Evolutionary conservation across 2,329 filamentous ascomycete genomes (phyloP).

Genomic region (Xylaria sp.): DNA sequence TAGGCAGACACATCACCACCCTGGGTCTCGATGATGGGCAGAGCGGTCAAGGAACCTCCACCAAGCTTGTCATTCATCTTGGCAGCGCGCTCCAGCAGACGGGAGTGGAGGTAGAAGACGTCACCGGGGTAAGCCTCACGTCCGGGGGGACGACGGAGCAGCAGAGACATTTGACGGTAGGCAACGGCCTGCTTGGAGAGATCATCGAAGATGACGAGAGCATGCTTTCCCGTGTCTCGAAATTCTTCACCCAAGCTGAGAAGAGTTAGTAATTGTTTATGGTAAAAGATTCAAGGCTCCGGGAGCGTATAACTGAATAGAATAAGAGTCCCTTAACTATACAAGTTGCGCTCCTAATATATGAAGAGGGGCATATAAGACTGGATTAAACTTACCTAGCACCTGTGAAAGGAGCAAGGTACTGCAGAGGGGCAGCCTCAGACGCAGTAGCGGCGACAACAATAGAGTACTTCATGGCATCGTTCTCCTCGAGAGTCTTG

Average conservation of each 20-base stretch:
- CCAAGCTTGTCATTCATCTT: constrained; percentile 98
- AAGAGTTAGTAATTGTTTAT: no score
- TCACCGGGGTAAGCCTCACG: constrained; percentile 99
- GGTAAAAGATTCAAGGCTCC: no score
- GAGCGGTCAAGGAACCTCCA: constrained; percentile 95
- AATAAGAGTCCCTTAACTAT: no score
- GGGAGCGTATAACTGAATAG: no score
- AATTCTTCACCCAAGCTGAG: constrained; percentile 75
- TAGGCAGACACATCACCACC: constrained; percentile 99
- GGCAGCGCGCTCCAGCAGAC: constrained; percentile 98
- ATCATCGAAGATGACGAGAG: constrained; percentile 93
- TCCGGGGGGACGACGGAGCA: constrained; percentile 96
- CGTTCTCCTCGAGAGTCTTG: constrained; percentile 99
- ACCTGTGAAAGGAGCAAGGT: constrained; percentile 93
- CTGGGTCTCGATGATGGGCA: constrained; percentile 99
- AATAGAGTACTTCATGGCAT: constrained; percentile 98
- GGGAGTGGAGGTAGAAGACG: constrained; percentile 99
- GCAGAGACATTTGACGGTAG: constrained; percentile 98
- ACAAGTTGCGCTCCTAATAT: no score
- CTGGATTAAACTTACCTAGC: no score
- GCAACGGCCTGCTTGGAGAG: constrained; percentile 97
- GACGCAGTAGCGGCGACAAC: constrained; percentile 96
- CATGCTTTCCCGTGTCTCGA: constrained; percentile 86
- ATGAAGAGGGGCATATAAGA: no score
- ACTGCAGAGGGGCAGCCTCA: constrained; percentile 94